Evolutionary conservation across 1,284 basidiomycete genomes (phyloP), one percentile per base, ranked within the genome.

Genomic region (Austroboletus novae-zelandiae): DNA sequence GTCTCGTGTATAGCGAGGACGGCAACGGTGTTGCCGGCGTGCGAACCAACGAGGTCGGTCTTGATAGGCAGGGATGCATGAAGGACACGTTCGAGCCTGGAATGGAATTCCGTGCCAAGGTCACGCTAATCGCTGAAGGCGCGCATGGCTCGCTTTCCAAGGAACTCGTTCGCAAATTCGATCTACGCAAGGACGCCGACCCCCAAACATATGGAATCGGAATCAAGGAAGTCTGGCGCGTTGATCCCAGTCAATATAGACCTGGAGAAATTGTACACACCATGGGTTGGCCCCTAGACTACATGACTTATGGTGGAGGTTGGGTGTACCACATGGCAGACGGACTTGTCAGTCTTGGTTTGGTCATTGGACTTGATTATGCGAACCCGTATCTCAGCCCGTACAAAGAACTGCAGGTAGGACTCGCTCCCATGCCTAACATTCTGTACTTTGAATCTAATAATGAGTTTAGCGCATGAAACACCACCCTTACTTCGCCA

Each of bases 321-420:
- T 99, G 88, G 84, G 78, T 90, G 15, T 99, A 99, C 70, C 96
- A 99, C 68, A 96, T 98, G 92, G 91, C 87, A 53, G 92, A 89
- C 59, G 89, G 91, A 15, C 82, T 98, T 58, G 91, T 99, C 56
- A 91, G 87, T 59, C 71, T 99, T 48, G 97, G 97, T 9, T 72
- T 99, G 36, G 96, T 98, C 48, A 80, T 99, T 47, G 97, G 94
- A 0, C 76, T 98, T 56, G 96, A 99, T 72, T 99, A 98, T 69
- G 75, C 83, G 57, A 99, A 99, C 67, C 97, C 96, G 0, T 97
- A 94, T 67, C 68, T 98, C 30, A 92, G 86, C 54, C 96, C 96
- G 1, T 98, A 94, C 72, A 81, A 86, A 47, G 96, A 98, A 70
- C 83, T 99, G 36, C 95, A 98, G 80, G 91, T 86, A 60, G 58